These are phyloP conservation scores for Aspergillus funiculosus DNA, from an alignment of 495 filamentous ascomycete species.

Conservation along the genomic window DNA sequence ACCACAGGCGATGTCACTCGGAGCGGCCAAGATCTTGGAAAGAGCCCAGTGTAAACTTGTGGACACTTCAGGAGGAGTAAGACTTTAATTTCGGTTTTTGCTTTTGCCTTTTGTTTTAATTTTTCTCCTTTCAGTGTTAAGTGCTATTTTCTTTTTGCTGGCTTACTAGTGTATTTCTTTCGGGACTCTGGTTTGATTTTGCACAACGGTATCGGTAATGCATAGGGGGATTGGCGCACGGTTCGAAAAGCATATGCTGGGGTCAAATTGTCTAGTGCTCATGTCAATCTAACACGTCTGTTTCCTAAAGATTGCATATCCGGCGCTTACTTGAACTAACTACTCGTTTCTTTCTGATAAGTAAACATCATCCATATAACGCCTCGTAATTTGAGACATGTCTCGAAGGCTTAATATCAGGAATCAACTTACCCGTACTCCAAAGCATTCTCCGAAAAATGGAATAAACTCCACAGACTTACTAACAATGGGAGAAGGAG, in stretches of 20 bases:
- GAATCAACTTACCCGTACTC: neutral
- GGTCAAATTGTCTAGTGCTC: neutral
- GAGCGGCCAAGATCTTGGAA: conserved; percentile 42
- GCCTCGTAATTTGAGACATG: no score
- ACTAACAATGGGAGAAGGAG: no score
- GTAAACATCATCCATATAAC: neutral
- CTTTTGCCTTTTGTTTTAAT: neutral
- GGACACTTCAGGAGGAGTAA: conserved; percentile 35
- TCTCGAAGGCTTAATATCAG: no score
- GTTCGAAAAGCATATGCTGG: neutral
- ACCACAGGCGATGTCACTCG: conserved; percentile 40
- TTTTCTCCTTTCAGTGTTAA: neutral
- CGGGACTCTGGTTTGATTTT: neutral
- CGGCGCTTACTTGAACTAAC: neutral
- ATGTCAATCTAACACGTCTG: neutral
- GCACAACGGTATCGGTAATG: neutral
- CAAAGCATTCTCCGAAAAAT: neutral
- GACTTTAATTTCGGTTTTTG: neutral
- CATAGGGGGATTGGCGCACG: conserved; percentile 2
- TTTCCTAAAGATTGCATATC: neutral
- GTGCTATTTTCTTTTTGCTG: no score
- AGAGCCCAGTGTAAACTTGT: conserved; percentile 35
- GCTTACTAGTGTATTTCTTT: neutral
- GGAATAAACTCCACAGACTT: no score
- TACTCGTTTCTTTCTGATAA: neutral